Base-by-base conservation (phyloP, 2,329 filamentous ascomycete genomes). In the Trichoderma sp. region DNA sequence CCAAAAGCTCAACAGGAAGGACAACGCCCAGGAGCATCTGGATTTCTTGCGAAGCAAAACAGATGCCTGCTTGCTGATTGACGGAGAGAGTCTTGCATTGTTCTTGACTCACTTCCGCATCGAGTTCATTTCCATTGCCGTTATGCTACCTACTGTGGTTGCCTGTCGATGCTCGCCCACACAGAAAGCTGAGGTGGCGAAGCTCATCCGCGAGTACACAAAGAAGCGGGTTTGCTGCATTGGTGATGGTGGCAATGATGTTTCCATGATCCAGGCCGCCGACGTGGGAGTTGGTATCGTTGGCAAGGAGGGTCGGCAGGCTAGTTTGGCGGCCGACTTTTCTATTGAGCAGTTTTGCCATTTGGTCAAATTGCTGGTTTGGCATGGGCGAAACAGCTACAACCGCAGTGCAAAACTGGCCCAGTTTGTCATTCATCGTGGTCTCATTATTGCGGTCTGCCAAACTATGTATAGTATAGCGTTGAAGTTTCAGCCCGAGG, bases 401-500 rank as follows among this genome's bases (percentile, higher is more conserved):
- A 98, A 98, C 81, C 89, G 96, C 56, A 93, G 90, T 69, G 96
- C 96, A 32, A 99, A 99, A 81, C 87, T 99, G 28, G 94, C 93
- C 0, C 96, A 98, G 79, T 99, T 99, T 79, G 95, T 99, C 75
- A 99, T 99, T 75, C 96, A 99, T 78, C 91, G 96, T 75, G 96
- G 96, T 61, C 84, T 99, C 55, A 97, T 99, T 76, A 97, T 99
- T 76, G 91, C 89, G 66, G 94, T 98, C 32, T 97, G 94, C 75
- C 96, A 99, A 82, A 98, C 96, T 0, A 94, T 99, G 86, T 99
- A 95, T 83, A 96, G 92, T 78, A 96, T 98, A 71, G 94, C 95
- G 6, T 91, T 93, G 69, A 88, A 91, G 70, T 97, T 97, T 77
- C 93, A 97, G 78, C 96, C 96, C 0, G 93, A 97, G 74, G 96